Evolutionary conservation across 192 early-diverging fungal genomes (phyloP), one percentile per base, ranked within the genome.

Genomic region (Mortierella alpina): DNA sequence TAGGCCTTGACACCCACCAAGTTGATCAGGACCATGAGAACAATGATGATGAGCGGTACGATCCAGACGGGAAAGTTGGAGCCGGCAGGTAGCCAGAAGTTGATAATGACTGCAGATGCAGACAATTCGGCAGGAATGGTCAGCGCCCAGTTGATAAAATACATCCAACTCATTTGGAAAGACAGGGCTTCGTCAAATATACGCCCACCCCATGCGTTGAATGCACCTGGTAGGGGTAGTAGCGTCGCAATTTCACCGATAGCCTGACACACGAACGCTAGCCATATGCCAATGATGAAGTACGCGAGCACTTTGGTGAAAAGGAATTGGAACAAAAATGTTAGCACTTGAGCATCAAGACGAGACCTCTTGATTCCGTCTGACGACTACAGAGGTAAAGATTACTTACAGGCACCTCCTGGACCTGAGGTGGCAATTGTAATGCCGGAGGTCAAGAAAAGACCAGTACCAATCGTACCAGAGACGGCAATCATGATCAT

Each of bases 211-310:
- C 90, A 91, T 46, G 89, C 88, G 59, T 90, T 92, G 72, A 95
- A 95, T 18, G 90, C 95, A 88, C 18, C 31, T 31, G 31, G 31
- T 31, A 31, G 31, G 31, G 31, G 31, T 31, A 31, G 31, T 31
- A 88, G 86, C 0, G 95, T 91, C 3, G 93, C 91, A 88, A 96
- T 90, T 71, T 96, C 95, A 63, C 92, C 95, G 68, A 96, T 83
- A 61, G 88, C 90, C 23, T 89, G 90, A 70, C 87, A 85, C 54
- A 91, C 82, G 51, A 90, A 91, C 51, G 85, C 88, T 1, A 91
- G 84, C 88, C 89, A 88, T 1, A 86, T 79, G 48, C 90, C 90
- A 20, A 90, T 91, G 11, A 88, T 57, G 14, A 73, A 44, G 66
- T 91, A 96, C 15, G 93, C 91, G 15, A 93, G 56, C 55, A 96